These are phyloP conservation scores for Suillus bovinus DNA, from an alignment of 768 basidiomycete species.

Conservation along the genomic window DNA sequence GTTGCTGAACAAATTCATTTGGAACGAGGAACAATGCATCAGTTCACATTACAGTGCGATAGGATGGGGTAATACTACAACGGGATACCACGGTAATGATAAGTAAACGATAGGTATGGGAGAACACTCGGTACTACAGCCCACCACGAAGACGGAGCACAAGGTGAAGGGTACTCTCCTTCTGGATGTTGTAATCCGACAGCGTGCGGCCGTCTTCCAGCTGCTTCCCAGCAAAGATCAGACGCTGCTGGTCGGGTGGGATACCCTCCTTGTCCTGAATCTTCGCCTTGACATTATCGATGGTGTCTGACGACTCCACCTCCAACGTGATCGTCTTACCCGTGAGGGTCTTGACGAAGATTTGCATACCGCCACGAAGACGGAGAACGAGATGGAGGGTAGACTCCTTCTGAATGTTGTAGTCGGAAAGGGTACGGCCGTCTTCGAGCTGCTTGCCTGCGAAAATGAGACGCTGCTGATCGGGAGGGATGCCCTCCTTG, in stretches of 20 bases:
- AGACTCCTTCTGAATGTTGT: conserved; percentile 90
- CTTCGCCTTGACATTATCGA: conserved; percentile 76
- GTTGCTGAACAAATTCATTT: not conserved
- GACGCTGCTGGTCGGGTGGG: conserved; percentile 73
- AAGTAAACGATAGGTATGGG: not conserved
- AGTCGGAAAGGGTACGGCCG: conserved; percentile 89
- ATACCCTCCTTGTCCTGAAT: conserved; percentile 84
- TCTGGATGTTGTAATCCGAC: conserved; percentile 72
- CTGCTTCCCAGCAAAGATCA: conserved; percentile 74
- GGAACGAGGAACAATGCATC: not conserved
- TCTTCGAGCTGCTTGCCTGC: conserved; percentile 96
- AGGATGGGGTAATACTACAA: not conserved
- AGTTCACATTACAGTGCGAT: not conserved
- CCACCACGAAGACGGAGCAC: conserved; percentile 63
- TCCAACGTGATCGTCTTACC: conserved; percentile 79
- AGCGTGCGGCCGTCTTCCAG: conserved; percentile 74
- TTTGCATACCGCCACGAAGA: conserved; percentile 73
- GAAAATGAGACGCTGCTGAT: conserved; percentile 90
- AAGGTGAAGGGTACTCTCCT: conserved; percentile 67
- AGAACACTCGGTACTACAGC: not conserved
- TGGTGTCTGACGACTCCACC: conserved; percentile 75
- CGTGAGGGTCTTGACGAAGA: conserved; percentile 70
- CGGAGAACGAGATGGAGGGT: conserved; percentile 74
- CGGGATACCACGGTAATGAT: not conserved
- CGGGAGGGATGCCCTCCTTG: conserved; percentile 78